phyloP scores from a whole-genome alignment of 2,329 filamentous ascomycete species.

The Aspergillus sp. region DNA sequence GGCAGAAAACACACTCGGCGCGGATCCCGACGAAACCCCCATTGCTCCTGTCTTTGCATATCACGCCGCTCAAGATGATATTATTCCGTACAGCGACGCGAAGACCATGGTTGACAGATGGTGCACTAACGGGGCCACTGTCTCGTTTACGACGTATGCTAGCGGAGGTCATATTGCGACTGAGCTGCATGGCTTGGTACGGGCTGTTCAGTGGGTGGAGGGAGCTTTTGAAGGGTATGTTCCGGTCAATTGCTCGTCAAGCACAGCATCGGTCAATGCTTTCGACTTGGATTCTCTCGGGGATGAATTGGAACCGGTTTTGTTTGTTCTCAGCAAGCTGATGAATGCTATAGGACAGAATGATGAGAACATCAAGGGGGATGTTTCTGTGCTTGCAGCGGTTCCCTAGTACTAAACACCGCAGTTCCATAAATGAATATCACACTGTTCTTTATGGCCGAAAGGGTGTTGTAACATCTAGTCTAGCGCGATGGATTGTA shows the following conservation, averaged over 20 bases:
- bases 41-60: conserved; percentile 33
- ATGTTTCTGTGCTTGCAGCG: not conserved
- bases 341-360: conserved; percentile 21
- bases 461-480: too few relatives aligned
- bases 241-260: conserved; percentile 23
- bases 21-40: conserved; percentile 27
- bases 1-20: conserved; percentile 23
- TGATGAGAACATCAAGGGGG: conserved; percentile 25
- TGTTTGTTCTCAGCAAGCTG: conserved; percentile 27
- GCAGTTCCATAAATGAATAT: not conserved
- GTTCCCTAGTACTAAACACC: not conserved
- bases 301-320: conserved; percentile 27
- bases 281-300: conserved; percentile 31
- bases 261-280: conserved; percentile 23
- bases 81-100: conserved; percentile 22
- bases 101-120: not conserved
- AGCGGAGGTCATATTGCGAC: conserved; percentile 32
- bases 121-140: conserved; percentile 23
- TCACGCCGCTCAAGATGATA: conserved; percentile 31
- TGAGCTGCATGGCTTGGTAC: conserved; percentile 27
- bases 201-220: conserved; percentile 28
- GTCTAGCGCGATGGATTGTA: too few relatives aligned
- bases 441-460: too few relatives aligned
- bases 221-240: conserved; percentile 31
- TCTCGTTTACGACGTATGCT: conserved; percentile 32